Evolutionary conservation across 257 asterid species (phyloP).

Genomic region (Asclepias syriaca): DNA sequence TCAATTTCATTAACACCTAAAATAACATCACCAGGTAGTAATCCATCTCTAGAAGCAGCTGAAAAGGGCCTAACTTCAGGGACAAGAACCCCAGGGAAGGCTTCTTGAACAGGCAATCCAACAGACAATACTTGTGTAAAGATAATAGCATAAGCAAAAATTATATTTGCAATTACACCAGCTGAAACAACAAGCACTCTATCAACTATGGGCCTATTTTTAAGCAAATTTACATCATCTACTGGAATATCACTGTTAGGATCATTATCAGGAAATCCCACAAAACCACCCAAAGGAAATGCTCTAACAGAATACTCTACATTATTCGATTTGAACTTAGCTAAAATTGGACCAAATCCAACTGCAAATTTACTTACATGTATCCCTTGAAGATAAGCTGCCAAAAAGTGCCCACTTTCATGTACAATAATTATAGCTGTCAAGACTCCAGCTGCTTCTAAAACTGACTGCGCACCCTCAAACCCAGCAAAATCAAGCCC

Average conservation of each 20-base stretch:
- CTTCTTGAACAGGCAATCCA: slow-evolving; percentile 97
- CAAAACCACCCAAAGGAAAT: slow-evolving; percentile 95
- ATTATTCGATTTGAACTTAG: slow-evolving; percentile 69
- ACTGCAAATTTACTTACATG: slow-evolving; percentile 96
- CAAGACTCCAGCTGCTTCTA: slow-evolving; percentile 75
- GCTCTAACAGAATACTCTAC: slow-evolving; percentile 95
- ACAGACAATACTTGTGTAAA: slow-evolving; percentile 70
- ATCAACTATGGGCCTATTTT: slow-evolving; percentile 80
- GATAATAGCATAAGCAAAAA: slow-evolving; percentile 73
- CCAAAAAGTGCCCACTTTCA: slow-evolving; percentile 89
- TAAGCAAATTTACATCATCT: slow-evolving; percentile 75
- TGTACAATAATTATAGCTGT: slow-evolving; percentile 85
- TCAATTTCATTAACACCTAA: slow-evolving; percentile 61
- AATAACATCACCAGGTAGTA: slow-evolving; percentile 83
- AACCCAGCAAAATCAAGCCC: slow-evolving; percentile 66
- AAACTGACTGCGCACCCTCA: slow-evolving; percentile 68
- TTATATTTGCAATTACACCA: slow-evolving; percentile 84
- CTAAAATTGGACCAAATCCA: slow-evolving; percentile 95
- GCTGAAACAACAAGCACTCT: slow-evolving; percentile 88
- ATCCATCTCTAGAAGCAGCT: slow-evolving; percentile 81
- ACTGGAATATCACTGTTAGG: slow-evolving; percentile 90
- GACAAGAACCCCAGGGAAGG: slow-evolving; percentile 91
- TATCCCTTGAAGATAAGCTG: slow-evolving; percentile 91
- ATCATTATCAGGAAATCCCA: slow-evolving; percentile 96
- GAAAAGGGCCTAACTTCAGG: slow-evolving; percentile 93